Base-by-base conservation (phyloP, 2,329 filamentous ascomycete species). In the Pseudogymnoascus sp. region DNA sequence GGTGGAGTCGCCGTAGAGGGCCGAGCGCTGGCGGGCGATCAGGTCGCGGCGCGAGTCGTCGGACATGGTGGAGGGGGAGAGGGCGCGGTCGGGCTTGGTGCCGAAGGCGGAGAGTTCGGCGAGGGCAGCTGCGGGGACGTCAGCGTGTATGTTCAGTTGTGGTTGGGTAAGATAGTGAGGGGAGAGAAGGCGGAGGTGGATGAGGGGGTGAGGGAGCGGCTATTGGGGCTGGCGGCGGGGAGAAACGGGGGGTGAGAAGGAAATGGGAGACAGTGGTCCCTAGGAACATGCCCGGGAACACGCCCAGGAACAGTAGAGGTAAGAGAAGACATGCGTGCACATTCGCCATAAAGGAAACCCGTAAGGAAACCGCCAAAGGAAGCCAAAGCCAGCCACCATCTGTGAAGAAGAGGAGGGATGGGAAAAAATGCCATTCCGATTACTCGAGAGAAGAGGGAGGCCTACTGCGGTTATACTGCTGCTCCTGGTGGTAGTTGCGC, bases 401-500 rank as follows among this genome's bases (percentile, higher is more conserved):
- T 65, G 65, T 62, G 60, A 19, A 62, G 40, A 38, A 42, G 36
- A 17, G 40, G 33, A 38, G 21, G 23, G 31, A 62, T n/a, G 17
- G 31, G 23, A n/a, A 36, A 62, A 42, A 28, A 44, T 17, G 31
- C 19, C 23, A 38, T 33, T 69, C 67, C 65, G 69, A 40, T 40
- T 40, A 40, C n/a, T 40, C 36, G 36, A 40, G 83, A 85, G 84
- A 82, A 83, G 84, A 85, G 85, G 86, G 84, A 78, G 87, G 87
- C 89, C 87, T 91, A 97, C 95, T 97, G 91, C 93, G 88, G 83
- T 97, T 96, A 81, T 96, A 97, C 87, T 99, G 95, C 86, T 99
- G 95, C 86, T 99, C 95, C 81, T 97, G 96, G 81, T 99, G 95
- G 81, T 97, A 96, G 80, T 97, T 99, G 79, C 95, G 91, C 78